phyloP scores from a whole-genome alignment of 495 filamentous ascomycete species.

The Schizothecium vesticola region DNA sequence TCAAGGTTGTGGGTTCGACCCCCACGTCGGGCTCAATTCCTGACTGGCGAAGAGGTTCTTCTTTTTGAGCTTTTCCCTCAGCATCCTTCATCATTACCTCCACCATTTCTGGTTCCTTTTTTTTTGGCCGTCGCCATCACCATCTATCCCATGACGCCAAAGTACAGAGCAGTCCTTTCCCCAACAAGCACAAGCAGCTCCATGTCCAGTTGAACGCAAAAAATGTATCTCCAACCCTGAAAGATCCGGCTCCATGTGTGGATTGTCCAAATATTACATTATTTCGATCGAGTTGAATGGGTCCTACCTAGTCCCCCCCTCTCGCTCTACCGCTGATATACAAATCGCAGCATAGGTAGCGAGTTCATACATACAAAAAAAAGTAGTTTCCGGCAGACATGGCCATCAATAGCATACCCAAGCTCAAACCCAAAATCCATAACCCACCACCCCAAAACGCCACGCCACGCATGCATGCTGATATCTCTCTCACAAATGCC shows the following conservation, averaged over 20 bases:
- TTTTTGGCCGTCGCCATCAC: too few relatives aligned
- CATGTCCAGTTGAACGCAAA: too few relatives aligned
- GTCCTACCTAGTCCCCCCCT: neutral
- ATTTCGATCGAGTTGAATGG: neutral
- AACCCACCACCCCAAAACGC: neutral
- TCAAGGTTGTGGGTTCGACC: neutral
- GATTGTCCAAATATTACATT: neutral
- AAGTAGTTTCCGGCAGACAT: too few relatives aligned
- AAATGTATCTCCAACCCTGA: too few relatives aligned
- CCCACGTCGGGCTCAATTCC: neutral
- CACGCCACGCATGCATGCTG: constrained; percentile 4
- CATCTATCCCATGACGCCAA: too few relatives aligned
- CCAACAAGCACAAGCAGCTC: too few relatives aligned
- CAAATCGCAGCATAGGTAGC: neutral
- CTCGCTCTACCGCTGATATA: neutral
- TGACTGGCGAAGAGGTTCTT: neutral
- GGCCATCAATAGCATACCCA: neutral
- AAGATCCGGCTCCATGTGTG: neutral
- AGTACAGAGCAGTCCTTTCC: too few relatives aligned
- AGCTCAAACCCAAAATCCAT: neutral
- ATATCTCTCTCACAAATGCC: constrained; percentile 1
- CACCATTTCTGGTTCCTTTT: too few relatives aligned
- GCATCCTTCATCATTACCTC: too few relatives aligned
- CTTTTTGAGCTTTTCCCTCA: neutral
- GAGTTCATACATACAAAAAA: neutral